Evolutionary conservation across 2,329 filamentous ascomycete species (phyloP).

Genomic region (Purpureocillium takamizusanense): DNA sequence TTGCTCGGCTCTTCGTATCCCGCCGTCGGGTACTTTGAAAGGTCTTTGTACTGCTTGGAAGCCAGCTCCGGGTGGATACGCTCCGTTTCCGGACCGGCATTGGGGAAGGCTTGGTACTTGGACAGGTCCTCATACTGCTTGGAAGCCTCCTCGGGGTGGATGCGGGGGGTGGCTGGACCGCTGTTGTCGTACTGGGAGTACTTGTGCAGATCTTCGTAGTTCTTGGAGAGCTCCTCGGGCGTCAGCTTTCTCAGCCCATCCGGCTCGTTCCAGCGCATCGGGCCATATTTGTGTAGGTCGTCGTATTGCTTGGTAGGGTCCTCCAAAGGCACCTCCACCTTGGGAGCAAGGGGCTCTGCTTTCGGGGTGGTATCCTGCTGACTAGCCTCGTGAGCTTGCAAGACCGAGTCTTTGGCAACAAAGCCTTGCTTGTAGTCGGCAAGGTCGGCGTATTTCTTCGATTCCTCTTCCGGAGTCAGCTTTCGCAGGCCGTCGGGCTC

Average conservation of each 20-base stretch:
- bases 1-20: conserved; percentile 18
- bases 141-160: conserved; percentile 24
- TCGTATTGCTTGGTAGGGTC: conserved; percentile 29
- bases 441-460: conserved; percentile 25
- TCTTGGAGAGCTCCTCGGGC: conserved; percentile 28
- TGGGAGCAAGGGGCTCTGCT: conserved; percentile 18
- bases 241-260: conserved; percentile 20
- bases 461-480: conserved; percentile 18
- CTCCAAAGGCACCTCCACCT: conserved; percentile 21
- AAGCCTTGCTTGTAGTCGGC: conserved; percentile 17
- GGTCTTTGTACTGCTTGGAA: conserved; percentile 24
- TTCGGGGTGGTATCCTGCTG: conserved; percentile 15
- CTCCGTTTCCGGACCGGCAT: conserved; percentile 12
- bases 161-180: conserved; percentile 11
- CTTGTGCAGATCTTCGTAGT: conserved; percentile 18
- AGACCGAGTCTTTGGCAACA: conserved; percentile 4
- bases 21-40: conserved; percentile 19
- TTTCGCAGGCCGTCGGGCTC: conserved; percentile 14
- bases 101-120: conserved; percentile 20
- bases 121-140: conserved; percentile 27
- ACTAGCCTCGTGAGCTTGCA: conserved; percentile 6
- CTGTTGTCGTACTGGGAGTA: conserved; percentile 17
- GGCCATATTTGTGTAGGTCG: conserved; percentile 25
- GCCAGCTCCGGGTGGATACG: conserved; percentile 19
- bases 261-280: conserved; percentile 26